A percentile compares a stretch with the other conserved stretches of the same genome.
These are phyloP conservation scores for Xylaria bambusicola DNA, from an alignment of 495 filamentous ascomycete genomes.

Conservation along the genomic window DNA sequence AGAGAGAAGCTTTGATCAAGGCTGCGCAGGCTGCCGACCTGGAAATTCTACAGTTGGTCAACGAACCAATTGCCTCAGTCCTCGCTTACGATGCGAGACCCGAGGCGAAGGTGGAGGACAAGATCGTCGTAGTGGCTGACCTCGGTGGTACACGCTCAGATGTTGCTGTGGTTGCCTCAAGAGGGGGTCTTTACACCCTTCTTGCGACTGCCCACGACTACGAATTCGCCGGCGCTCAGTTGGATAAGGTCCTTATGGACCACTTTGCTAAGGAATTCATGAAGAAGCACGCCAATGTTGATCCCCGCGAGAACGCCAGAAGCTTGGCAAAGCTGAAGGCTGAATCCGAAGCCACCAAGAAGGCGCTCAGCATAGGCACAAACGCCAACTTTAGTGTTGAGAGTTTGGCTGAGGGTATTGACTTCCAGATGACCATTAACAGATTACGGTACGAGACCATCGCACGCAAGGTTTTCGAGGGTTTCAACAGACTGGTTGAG, in stretches of 20 bases:
- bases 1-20: conserved; percentile 75
- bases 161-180: conserved; percentile 82
- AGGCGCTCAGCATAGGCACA: conserved; percentile 81
- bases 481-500: conserved; percentile 82
- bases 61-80: conserved; percentile 88
- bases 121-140: conserved; percentile 89
- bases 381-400: conserved; percentile 91
- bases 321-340: conserved; percentile 89
- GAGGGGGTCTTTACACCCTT: conserved; percentile 95
- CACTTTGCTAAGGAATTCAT: conserved; percentile 98
- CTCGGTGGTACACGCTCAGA: conserved; percentile 92
- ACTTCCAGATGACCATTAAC: conserved; percentile 91
- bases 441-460: conserved; percentile 91
- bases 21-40: conserved; percentile 80
- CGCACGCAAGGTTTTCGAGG: conserved; percentile 76
- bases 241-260: conserved; percentile 90
- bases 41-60: conserved; percentile 88
- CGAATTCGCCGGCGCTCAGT: conserved; percentile 75
- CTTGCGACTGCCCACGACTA: conserved; percentile 94
- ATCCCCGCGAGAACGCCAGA: conserved; percentile 78
- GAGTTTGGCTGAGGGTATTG: conserved; percentile 80
- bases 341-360: conserved; percentile 87
- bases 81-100: conserved; percentile 90
- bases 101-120: conserved; percentile 73
- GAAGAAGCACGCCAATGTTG: conserved; percentile 82